Evolutionary conservation across 495 filamentous ascomycete species (phyloP).

Genomic region (Talaromyces thailandensis): DNA sequence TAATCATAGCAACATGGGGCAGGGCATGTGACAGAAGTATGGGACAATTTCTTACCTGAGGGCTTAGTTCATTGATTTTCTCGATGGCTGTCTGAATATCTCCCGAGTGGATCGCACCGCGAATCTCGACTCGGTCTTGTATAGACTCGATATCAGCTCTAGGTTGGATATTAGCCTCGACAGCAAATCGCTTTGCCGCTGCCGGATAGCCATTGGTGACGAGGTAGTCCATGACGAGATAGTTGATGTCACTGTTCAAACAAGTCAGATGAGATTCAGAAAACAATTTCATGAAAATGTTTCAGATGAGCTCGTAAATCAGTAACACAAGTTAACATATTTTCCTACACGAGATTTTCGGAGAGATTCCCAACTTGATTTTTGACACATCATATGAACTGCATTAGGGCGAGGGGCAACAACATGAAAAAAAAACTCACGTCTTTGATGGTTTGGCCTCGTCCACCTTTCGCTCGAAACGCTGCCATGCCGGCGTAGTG

Average conservation of each 20-base stretch:
- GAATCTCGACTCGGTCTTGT: constrained; percentile 66
- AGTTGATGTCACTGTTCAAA: constrained; percentile 76
- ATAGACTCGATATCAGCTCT: constrained; percentile 64
- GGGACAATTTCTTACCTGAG: constrained; percentile 57
- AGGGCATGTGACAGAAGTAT: constrained; percentile 1
- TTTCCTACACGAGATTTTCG: constrained; percentile 80
- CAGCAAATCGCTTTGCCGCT: constrained; percentile 86
- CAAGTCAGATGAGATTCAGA: neutral
- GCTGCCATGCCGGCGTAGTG: constrained; percentile 55
- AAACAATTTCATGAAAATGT: constrained; percentile 7
- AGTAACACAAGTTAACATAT: constrained; percentile 67
- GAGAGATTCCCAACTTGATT: constrained; percentile 99
- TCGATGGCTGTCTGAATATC: constrained; percentile 80
- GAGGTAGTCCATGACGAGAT: constrained; percentile 93
- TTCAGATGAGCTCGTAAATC: constrained; percentile 25
- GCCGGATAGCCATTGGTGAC: constrained; percentile 92
- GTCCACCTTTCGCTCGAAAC: constrained; percentile 72
- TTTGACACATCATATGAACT: constrained; percentile 65
- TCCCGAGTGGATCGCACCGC: constrained; percentile 70
- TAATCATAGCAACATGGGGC: constrained; percentile 72
- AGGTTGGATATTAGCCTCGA: constrained; percentile 79
- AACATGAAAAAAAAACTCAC: constrained; percentile 49
- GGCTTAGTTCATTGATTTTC: constrained; percentile 80
- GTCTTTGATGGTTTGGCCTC: constrained; percentile 83
- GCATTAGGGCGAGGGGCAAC: constrained; percentile 3